Evolutionary conservation across 345 rosid species (phyloP).

Genomic region (Melaleuca alternifolia): DNA sequence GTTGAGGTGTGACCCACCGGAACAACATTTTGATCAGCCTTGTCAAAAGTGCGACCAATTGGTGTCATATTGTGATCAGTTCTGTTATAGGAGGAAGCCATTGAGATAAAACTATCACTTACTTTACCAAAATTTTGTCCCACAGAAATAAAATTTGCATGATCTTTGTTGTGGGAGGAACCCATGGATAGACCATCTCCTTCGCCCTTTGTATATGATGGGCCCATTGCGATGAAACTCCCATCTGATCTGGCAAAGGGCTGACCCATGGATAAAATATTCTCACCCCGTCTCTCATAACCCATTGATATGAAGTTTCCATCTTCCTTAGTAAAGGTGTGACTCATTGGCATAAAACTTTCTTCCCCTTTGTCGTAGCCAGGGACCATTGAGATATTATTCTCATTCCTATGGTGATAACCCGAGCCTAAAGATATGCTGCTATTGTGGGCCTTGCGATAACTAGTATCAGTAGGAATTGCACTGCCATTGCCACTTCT

Average conservation of each 20-base stretch:
- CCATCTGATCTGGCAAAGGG: slow-evolving; percentile 21
- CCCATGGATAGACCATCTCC: slow-evolving; percentile 20
- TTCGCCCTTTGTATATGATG: slow-evolving; percentile 24
- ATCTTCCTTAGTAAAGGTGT: slow-evolving; percentile 16
- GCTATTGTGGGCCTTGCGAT: slow-evolving; percentile 14
- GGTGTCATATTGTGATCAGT: slow-evolving; percentile 16
- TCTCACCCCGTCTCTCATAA: slow-evolving; percentile 20
- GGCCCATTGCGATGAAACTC: slow-evolving; percentile 27
- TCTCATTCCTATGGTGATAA: slow-evolving; percentile 2
- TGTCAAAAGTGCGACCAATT: slow-evolving; percentile 10
- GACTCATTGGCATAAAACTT: slow-evolving; percentile 4
- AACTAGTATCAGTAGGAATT: slow-evolving; percentile 13
- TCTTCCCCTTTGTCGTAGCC: slow-evolving; percentile 4
- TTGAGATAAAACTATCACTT: slow-evolving; percentile 23
- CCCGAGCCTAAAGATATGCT: slow-evolving; percentile 7
- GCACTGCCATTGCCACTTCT: slow-evolving; percentile 12
- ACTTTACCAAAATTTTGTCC: slow-evolving; percentile 15
- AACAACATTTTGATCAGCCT: slow-evolving; percentile 11
- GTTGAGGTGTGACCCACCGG: slow-evolving; percentile 4
- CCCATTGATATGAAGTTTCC: slow-evolving; percentile 22
- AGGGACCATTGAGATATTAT: background rate
- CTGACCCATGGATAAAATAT: slow-evolving; percentile 20
- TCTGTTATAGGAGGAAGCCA: slow-evolving; percentile 19
- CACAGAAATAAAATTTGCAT: slow-evolving; percentile 19
- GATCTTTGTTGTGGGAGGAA: slow-evolving; percentile 20